Evolutionary conservation across 148 eudicot genomes (phyloP), one percentile per base, ranked within the genome.

Genomic region (Rheum nobile): DNA sequence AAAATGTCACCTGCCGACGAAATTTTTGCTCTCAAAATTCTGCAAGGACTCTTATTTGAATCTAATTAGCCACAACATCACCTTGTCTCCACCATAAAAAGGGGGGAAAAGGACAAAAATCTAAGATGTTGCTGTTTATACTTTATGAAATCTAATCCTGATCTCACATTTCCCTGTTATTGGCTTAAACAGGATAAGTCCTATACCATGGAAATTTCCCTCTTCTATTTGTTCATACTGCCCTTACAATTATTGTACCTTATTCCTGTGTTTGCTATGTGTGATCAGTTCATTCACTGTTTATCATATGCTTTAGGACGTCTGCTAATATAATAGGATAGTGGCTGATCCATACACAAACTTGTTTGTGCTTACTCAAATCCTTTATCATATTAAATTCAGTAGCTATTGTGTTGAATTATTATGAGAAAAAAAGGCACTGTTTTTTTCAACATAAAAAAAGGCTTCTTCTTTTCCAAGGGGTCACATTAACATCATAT

Each of bases 401-500:
- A 61, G 35, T 31, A 61, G 26, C 68, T 1, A 31, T 61, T 55
- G 16, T 13, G 17, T 50, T 50, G 57, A 50, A 50, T 50, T n/a
- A 8, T n/a, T 8, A 2, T 17, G 3, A 24, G 24, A 50, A 50
- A 28, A 52, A 26, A 57, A 57, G 31, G 1, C 5, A 48, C 3
- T n/a, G 22, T 22, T 48, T 48, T 48, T 48, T 48, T 5, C 65
- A 57, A 16, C 13, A 65, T 16, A 31, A 31, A 65, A 32, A 28
- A 61, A 16, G 32, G 69, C 69, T 65, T 65, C 39, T 28, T 63
- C 69, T 31, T 61, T 29, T 65, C 17, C 19, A 59, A 59, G 67
- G 65, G 69, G 69, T 65, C 69, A 65, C 39, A 65, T 65, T 65
- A 65, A 32, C 39, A 65, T 65, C 69, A 65, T 65, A 65, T 65